Evolutionary conservation across 2,329 filamentous ascomycete genomes (phyloP).

Genomic region (Bisporella sp.): DNA sequence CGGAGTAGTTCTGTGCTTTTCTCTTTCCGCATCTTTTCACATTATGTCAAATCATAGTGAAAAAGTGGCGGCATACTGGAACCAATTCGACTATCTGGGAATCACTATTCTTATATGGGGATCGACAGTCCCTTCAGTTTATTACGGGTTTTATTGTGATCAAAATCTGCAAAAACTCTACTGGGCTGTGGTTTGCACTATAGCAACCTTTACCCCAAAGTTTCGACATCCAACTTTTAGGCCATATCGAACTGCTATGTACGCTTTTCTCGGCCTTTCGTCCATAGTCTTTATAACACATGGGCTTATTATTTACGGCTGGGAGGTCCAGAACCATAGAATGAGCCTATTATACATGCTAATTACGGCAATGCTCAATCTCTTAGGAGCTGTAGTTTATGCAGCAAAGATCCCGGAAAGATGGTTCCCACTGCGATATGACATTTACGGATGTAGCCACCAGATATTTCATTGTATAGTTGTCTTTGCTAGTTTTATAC

Average conservation of each 20-base stretch:
- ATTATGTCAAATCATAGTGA: slow-evolving; percentile 33
- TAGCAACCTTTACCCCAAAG: slow-evolving; percentile 21
- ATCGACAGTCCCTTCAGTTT: slow-evolving; percentile 33
- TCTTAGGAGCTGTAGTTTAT: slow-evolving; percentile 11
- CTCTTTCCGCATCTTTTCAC: slow-evolving; percentile 29
- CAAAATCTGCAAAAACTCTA: slow-evolving; percentile 26
- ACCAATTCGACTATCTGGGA: slow-evolving; percentile 31
- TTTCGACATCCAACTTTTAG: slow-evolving; percentile 14
- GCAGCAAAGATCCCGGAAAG: slow-evolving; percentile 21
- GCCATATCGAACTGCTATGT: slow-evolving; percentile 17
- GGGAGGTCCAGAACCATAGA: slow-evolving; percentile 10
- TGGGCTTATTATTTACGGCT: slow-evolving; percentile 14
- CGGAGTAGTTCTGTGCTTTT: slow-evolving; percentile 31
- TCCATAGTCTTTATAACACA: slow-evolving; percentile 21
- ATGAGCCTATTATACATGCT: slow-evolving; percentile 14
- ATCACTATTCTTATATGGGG: slow-evolving; percentile 33
- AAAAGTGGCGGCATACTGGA: slow-evolving; percentile 26
- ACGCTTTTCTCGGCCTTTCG: slow-evolving; percentile 19
- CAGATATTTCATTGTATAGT: slow-evolving; percentile 27
- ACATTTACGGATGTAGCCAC: slow-evolving; percentile 23
- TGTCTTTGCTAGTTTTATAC: slow-evolving; percentile 19
- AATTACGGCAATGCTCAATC: slow-evolving; percentile 9
- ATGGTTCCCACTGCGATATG: slow-evolving; percentile 16
- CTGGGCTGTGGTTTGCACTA: slow-evolving; percentile 27
- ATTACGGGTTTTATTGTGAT: slow-evolving; percentile 36